Evolutionary conservation across 257 asterid genomes (phyloP).

Genomic region (Primulina huaijiensis): DNA sequence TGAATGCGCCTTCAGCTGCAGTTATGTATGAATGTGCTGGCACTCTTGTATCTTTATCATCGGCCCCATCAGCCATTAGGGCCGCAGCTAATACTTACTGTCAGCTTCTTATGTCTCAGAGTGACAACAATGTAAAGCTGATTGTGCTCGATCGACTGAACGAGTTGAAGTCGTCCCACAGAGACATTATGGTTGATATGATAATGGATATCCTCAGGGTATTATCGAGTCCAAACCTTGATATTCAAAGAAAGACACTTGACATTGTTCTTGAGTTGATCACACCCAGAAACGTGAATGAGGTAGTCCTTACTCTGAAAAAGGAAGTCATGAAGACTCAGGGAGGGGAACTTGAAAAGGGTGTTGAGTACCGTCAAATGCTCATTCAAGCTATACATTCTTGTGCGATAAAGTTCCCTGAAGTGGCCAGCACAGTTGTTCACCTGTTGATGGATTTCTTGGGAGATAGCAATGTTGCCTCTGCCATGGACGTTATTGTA

Average conservation of each 20-base stretch:
- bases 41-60: conserved; percentile 86
- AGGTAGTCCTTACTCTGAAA: conserved; percentile 86
- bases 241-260: conserved; percentile 81
- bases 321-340: conserved; percentile 97
- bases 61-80: conserved; percentile 89
- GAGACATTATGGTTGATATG: conserved; percentile 81
- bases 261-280: conserved; percentile 91
- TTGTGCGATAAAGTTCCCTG: conserved; percentile 93
- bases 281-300: conserved; percentile 77
- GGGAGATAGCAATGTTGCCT: conserved; percentile 91
- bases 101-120: conserved; percentile 90
- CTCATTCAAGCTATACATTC: conserved; percentile 97
- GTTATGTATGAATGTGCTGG: conserved; percentile 93
- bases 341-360: conserved; percentile 86
- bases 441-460: conserved; percentile 94
- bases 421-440: conserved; percentile 96
- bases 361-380: conserved; percentile 90
- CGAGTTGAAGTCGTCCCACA: conserved; percentile 77
- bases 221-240: conserved; percentile 88
- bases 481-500: conserved; percentile 82
- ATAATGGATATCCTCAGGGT: conserved; percentile 95
- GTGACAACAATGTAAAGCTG: conserved; percentile 88
- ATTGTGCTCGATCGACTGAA: conserved; percentile 79
- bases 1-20: conserved; percentile 84
- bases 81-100: conserved; percentile 94